These are phyloP conservation scores for Citrullus colocynthis DNA, from an alignment of 306 rosid genomes.

Conservation along the genomic window DNA sequence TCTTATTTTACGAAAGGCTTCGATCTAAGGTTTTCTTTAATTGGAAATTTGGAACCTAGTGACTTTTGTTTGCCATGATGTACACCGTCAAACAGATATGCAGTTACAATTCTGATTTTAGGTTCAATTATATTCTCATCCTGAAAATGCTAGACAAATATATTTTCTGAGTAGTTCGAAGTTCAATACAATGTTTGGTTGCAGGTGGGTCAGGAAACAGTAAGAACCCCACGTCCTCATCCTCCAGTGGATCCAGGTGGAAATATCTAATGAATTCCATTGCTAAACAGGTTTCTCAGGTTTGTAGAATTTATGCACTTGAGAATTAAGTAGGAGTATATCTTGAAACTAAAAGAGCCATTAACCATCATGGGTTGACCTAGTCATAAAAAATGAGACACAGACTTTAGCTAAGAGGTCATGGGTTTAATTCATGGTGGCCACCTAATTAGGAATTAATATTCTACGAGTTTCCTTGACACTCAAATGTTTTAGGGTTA, in stretches of 20 bases:
- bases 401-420: too few relatives aligned
- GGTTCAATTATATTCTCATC: not conserved
- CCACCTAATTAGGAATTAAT: too few relatives aligned
- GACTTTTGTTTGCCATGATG: not conserved
- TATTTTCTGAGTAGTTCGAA: not conserved
- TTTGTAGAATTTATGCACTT: constrained; percentile 9
- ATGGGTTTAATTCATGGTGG: too few relatives aligned
- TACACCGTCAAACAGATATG: not conserved
- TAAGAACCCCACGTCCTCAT: constrained; percentile 25
- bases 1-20: not conserved
- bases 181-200: not conserved
- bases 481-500: too few relatives aligned
- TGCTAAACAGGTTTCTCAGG: constrained; percentile 94
- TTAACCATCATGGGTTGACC: too few relatives aligned
- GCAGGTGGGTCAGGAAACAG: constrained; percentile 41
- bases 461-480: too few relatives aligned
- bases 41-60: not conserved
- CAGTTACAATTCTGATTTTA: not conserved
- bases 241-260: constrained; percentile 54
- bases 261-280: constrained; percentile 50
- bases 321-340: not conserved
- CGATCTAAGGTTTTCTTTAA: too few relatives aligned
- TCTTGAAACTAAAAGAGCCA: not conserved
- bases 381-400: too few relatives aligned
- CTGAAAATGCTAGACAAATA: not conserved